Evolutionary conservation across 1,139 yeast species (phyloP), one percentile per base, ranked within the genome.

Genomic region (Nakaseomyces bracarensis): DNA sequence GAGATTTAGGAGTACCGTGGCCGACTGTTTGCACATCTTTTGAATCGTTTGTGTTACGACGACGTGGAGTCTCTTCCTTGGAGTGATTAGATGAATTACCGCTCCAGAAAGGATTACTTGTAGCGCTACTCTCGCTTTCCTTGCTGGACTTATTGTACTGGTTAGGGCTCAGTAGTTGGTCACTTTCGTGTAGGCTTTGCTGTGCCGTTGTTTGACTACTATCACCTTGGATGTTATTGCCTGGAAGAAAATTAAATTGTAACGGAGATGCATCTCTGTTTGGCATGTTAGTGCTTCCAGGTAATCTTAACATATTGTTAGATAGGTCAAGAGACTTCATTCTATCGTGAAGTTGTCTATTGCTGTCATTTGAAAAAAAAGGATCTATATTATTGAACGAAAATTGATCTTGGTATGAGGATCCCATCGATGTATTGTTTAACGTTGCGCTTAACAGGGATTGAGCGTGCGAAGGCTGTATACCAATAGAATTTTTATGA

Each of bases 391-490:
- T 20, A 8, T 33, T 20, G 18, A 33, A 21, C 8, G 26, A 7
- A 21, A 33, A 33, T 13, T 33, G 36, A 4, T 33, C 36, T 13
- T 33, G 36, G 18, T 33, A 33, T 5, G 25, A 13, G n/a, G n/a
- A n/a, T 27, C 30, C 30, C 37, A 46, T 36, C 2, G 46, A 30
- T 8, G 44, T 36, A 28, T 52, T 49, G 19, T 45, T 45, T 22
- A 48, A 41, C 3, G 52, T 46, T 5, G 49, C 50, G 4, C 50
- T 47, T 13, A 52, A 37, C 22, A 51, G 38, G 36, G 52, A 49
- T 30, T 52, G 54, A 7, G 44, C 46, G 18, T 49, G 48, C 13
- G 41, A 30, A 5, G 45, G 20, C 15, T 38, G 35, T 23, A 21
- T 4, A 26, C 38, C 16, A 36, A 34, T 18, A 38, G 42, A 18